A percentile compares a stretch with the other conserved stretches of the same genome.
Evolutionary conservation across 805 yeast species (phyloP).

Genomic region (Candida caryicola): DNA sequence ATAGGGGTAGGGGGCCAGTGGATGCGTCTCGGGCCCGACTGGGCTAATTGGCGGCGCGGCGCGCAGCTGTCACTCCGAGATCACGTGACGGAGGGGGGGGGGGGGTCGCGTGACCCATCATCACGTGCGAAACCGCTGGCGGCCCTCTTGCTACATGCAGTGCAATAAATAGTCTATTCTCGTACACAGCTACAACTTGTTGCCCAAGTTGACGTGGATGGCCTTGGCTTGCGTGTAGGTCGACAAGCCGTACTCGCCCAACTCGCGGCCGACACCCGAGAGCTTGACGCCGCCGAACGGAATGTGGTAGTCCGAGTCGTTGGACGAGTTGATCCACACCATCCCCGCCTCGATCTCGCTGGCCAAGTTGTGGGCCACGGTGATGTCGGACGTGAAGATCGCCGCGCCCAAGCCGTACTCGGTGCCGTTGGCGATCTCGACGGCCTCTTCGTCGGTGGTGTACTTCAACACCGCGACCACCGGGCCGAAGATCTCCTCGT

Average conservation of each 20-base stretch:
- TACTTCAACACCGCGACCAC: slow-evolving; percentile 71
- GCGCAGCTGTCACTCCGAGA: too few relatives aligned
- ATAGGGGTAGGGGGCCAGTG: too few relatives aligned
- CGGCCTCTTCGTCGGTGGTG: slow-evolving; percentile 62
- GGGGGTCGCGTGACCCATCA: too few relatives aligned
- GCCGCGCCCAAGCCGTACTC: slow-evolving; percentile 82
- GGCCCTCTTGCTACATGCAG: too few relatives aligned
- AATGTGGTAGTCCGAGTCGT: slow-evolving; percentile 40
- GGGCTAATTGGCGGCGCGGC: too few relatives aligned
- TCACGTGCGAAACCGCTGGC: too few relatives aligned
- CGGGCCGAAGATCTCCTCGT: slow-evolving; percentile 88
- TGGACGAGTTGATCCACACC: slow-evolving; percentile 47
- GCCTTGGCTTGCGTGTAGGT: slow-evolving; percentile 37
- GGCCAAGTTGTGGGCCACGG: slow-evolving; percentile 63
- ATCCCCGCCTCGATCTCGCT: slow-evolving; percentile 44
- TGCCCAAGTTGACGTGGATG: slow-evolving; percentile 55
- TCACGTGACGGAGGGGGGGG: too few relatives aligned
- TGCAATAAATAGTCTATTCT: too few relatives aligned
- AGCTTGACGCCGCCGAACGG: slow-evolving; percentile 40
- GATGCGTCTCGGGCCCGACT: too few relatives aligned
- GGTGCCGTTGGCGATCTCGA: slow-evolving; percentile 66
- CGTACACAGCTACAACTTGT: slow-evolving; percentile 31
- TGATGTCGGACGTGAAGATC: slow-evolving; percentile 67
- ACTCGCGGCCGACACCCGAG: slow-evolving; percentile 42
- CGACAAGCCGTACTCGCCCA: slow-evolving; percentile 37